Percentiles rank a stretch among this genome's conserved stretches.
Evolutionary conservation across 2,329 filamentous ascomycete genomes (phyloP).

Genomic region (Verticillium albo-atrum): DNA sequence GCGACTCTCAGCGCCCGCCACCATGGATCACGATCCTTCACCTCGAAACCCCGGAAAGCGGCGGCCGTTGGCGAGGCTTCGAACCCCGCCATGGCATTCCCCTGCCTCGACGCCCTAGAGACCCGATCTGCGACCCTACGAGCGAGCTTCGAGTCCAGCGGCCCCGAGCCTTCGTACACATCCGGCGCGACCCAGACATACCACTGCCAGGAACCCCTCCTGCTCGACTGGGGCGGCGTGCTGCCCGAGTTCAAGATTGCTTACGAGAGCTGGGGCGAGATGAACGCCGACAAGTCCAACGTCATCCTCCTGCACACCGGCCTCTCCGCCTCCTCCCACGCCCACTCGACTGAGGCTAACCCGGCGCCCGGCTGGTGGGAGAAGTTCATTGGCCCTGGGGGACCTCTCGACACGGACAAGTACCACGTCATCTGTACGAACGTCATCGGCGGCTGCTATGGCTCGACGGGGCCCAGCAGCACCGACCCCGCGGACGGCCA

Average conservation of each 20-base stretch:
- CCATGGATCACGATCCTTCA: constrained; percentile 5
- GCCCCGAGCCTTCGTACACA: constrained; percentile 92
- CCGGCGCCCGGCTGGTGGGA: constrained; percentile 97
- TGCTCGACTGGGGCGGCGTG: constrained; percentile 94
- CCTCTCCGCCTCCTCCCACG: constrained; percentile 94
- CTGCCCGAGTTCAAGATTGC: constrained; percentile 84
- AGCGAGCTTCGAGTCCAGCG: constrained; percentile 62
- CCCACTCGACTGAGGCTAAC: constrained; percentile 84
- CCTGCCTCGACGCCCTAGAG: constrained; percentile 83
- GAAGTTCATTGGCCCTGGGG: constrained; percentile 88
- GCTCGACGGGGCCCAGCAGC: constrained; percentile 85
- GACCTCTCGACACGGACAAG: constrained; percentile 81
- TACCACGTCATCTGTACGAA: constrained; percentile 97
- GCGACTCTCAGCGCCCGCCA: constrained; percentile 3
- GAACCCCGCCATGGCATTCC: constrained; percentile 84
- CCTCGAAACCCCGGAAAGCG: constrained; percentile 9
- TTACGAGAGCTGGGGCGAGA: constrained; percentile 85
- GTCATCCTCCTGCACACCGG: constrained; percentile 91
- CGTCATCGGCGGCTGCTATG: constrained; percentile 92
- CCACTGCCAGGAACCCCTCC: constrained; percentile 67
- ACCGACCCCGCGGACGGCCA: constrained; percentile 84
- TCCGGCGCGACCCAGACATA: constrained; percentile 78
- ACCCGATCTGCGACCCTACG: constrained; percentile 70
- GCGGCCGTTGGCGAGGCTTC: constrained; percentile 42
- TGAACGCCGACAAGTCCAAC: constrained; percentile 80